A percentile compares a stretch with the other conserved stretches of the same genome.
Evolutionary conservation across 1,284 basidiomycete genomes (phyloP).

Genomic region (Melampsora americana): DNA sequence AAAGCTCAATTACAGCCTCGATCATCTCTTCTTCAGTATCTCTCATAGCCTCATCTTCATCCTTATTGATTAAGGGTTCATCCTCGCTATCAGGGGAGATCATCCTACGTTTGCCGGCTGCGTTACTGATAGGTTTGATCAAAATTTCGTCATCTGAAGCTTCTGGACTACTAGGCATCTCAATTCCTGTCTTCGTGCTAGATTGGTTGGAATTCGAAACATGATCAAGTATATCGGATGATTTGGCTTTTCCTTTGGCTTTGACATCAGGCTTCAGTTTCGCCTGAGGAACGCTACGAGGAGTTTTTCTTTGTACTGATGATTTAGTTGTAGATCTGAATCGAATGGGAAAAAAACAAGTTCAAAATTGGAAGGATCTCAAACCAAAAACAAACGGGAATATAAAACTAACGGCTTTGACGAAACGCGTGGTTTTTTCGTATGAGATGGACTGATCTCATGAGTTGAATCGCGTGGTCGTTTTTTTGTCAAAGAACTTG

Average conservation of each 20-base stretch:
- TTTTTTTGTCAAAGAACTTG: neutral
- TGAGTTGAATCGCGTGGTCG: neutral
- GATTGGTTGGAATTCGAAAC: neutral
- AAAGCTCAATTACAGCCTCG: constrained; percentile 32
- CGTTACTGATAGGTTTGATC: neutral
- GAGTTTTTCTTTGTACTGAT: neutral
- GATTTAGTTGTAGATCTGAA: neutral
- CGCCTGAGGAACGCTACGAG: neutral
- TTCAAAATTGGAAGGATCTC: too few species aligned
- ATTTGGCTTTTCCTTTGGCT: neutral
- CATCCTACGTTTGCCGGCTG: neutral
- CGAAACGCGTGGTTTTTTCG: constrained; percentile 3
- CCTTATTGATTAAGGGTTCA: neutral
- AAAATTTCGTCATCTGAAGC: neutral
- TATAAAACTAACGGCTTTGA: neutral
- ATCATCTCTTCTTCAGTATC: constrained; percentile 37
- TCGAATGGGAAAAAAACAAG: neutral
- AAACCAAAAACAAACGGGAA: neutral
- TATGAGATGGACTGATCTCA: neutral
- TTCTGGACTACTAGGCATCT: neutral
- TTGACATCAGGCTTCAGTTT: neutral
- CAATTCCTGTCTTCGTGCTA: neutral
- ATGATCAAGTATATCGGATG: neutral
- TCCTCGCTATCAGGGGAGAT: neutral
- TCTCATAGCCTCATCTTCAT: neutral